A percentile compares a stretch with the other conserved stretches of the same genome.
These are phyloP conservation scores for Taphrina communis DNA, from an alignment of 1,139 yeast species.

Conservation along the genomic window DNA sequence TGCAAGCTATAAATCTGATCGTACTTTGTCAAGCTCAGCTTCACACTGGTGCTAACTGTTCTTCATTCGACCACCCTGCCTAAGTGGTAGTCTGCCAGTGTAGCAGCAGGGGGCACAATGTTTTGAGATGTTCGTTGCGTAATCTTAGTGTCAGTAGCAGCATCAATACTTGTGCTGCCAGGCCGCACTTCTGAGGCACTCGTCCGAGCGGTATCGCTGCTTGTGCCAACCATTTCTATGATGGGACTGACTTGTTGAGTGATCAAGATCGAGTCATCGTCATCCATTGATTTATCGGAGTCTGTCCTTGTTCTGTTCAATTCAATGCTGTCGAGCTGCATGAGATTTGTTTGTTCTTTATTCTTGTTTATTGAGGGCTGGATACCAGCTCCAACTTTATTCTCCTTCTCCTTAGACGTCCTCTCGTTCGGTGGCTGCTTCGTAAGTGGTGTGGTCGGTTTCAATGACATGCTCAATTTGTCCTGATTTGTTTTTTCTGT, in stretches of 20 bases:
- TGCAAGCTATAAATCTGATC: too few relatives aligned
- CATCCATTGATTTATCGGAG: background rate
- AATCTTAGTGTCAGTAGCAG: background rate
- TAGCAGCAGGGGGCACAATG: background rate
- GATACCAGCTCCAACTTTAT: background rate
- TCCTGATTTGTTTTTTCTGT: background rate
- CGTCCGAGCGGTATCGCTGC: background rate
- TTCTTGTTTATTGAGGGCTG: background rate
- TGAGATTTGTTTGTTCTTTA: background rate
- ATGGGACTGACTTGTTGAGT: background rate
- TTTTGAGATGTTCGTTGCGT: background rate
- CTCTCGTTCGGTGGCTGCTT: background rate
- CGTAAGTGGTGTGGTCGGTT: background rate
- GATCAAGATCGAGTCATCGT: background rate
- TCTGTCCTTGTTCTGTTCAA: background rate
- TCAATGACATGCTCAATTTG: background rate
- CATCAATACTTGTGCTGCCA: background rate
- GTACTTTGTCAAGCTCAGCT: too few relatives aligned
- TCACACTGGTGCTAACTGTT: too few relatives aligned
- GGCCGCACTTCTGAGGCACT: too few relatives aligned
- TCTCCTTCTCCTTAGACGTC: background rate
- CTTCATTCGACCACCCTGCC: slow-evolving; percentile 11
- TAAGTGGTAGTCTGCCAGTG: background rate
- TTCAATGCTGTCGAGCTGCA: background rate
- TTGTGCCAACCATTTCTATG: background rate